Evolutionary conservation across 1,284 basidiomycete species (phyloP), one percentile per base, ranked within the genome.

Genomic region (Melampsora allii-populina): DNA sequence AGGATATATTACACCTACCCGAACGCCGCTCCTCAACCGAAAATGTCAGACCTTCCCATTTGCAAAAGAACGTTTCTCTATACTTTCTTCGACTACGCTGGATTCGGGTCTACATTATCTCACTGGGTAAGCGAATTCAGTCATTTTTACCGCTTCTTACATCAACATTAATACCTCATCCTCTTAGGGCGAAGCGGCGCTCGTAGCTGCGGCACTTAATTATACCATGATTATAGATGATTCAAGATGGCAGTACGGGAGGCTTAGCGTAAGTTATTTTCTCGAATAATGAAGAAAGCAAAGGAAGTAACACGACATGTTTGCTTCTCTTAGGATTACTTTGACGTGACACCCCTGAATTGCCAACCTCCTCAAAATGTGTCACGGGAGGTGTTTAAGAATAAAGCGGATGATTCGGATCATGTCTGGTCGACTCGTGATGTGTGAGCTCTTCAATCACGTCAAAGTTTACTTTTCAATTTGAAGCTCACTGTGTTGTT

Each of bases 181-280:
- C 14, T 42, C 39, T 42, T 42, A 42, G 39, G 39, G 39, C 1
- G 39, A 42, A 42, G 39, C 39, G 39, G 39, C 39, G 39, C 6
- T 42, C 1, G 39, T 42, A 14, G 39, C 39, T 42, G 39, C 39
- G 39, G 39, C 39, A 42, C 39, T 42, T 12, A 42, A 56, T 56
- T 56, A 56, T 27, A 56, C 50, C 50, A 56, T 56, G 50, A 27
- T 56, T 3, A 56, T 56, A 9, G 50, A 56, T 21, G 50, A 56
- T 56, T 21, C 21, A 21, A 56, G 24, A 9, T 56, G 50, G 50
- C n/a, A 56, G 9, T 56, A 56, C 10, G 50, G 50, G 27, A 9
- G 50, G 27, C 27, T 56, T 1, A 56, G 19, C 12, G 50, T 56
- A 9, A 27, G 50, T 21, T 21, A 1, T 56, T 10, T 24, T 24